A percentile compares a stretch with the other conserved stretches of the same genome.
Evolutionary conservation across 306 rosid species (phyloP).

Genomic region (Glycyrrhiza uralensis): DNA sequence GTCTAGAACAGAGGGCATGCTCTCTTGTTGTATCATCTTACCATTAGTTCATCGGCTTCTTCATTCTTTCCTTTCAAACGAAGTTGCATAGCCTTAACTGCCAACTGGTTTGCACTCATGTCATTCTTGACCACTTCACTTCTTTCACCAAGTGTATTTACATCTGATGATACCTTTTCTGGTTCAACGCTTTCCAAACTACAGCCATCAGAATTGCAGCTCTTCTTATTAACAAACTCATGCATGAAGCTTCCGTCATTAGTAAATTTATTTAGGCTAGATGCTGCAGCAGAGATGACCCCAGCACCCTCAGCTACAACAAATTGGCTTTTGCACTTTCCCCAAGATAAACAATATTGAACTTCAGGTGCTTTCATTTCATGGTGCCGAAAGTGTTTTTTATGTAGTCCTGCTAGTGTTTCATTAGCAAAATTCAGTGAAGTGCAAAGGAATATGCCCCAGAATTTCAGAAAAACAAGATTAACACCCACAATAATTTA

Average conservation of each 20-base stretch:
- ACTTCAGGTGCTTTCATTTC: conserved; percentile 77
- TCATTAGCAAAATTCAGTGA: conserved; percentile 18
- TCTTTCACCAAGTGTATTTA: conserved; percentile 33
- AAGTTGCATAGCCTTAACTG: conserved; percentile 96
- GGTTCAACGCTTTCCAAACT: conserved; percentile 33
- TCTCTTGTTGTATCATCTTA: conserved; percentile 36
- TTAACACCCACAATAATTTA: background rate
- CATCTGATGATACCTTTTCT: conserved; percentile 29
- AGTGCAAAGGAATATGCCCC: background rate
- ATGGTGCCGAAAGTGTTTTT: conserved; percentile 50
- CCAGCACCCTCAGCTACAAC: conserved; percentile 45
- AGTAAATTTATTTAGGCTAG: conserved; percentile 69
- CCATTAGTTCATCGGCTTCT: conserved; percentile 83
- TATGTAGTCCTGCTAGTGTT: conserved; percentile 44
- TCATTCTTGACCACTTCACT: conserved; percentile 33
- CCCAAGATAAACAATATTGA: conserved; percentile 75
- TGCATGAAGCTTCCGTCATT: conserved; percentile 72
- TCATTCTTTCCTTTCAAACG: conserved; percentile 87
- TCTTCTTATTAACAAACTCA: conserved; percentile 36
- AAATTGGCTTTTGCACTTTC: conserved; percentile 50
- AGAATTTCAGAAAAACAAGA: background rate
- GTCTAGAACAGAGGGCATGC: background rate
- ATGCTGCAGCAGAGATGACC: conserved; percentile 61
- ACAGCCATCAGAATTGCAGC: conserved; percentile 34
- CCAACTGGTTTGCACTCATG: conserved; percentile 84